These are phyloP conservation scores for Penicillium salamii DNA, from an alignment of 495 filamentous ascomycete species.

Conservation along the genomic window DNA sequence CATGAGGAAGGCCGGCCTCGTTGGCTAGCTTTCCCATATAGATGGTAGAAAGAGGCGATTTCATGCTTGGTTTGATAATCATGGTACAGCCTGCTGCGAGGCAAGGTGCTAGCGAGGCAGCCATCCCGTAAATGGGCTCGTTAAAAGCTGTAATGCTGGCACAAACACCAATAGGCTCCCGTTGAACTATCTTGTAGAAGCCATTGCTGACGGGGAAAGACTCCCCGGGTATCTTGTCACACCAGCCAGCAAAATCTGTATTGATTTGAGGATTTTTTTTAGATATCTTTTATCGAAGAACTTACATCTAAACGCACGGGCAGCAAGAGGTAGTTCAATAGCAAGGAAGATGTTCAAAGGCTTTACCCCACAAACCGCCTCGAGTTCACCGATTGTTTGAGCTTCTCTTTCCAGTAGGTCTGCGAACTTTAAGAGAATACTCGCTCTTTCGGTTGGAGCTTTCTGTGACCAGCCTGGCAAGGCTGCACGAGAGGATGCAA, in stretches of 20 bases:
- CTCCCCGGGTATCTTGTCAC: constrained; percentile 5
- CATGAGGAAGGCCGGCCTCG: constrained; percentile 83
- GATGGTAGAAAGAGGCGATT: constrained; percentile 54
- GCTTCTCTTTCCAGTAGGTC: constrained; percentile 1
- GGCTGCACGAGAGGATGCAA: constrained; percentile 49
- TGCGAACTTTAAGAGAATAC: constrained; percentile 36
- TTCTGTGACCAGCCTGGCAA: constrained; percentile 46
- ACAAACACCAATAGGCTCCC: constrained; percentile 20
- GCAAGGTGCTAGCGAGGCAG: constrained; percentile 48
- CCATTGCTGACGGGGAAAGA: constrained; percentile 4
- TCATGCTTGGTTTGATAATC: constrained; percentile 53
- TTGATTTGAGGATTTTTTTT: no score
- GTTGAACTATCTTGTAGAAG: neutral
- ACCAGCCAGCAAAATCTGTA: constrained; percentile 10
- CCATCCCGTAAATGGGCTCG: constrained; percentile 6
- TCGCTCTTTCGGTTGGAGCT: constrained; percentile 26
- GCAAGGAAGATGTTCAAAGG: neutral
- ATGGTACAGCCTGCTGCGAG: constrained; percentile 53
- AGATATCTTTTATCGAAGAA: no score
- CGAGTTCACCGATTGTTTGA: neutral
- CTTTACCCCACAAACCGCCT: constrained; percentile 1
- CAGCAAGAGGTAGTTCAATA: neutral
- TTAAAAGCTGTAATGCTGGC: constrained; percentile 19
- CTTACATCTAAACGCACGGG: constrained; percentile 2
- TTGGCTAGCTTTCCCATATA: constrained; percentile 71